Conservation (phyloP, 108 stramenopile genomes). For the Skeletonema marinoi region DNA sequence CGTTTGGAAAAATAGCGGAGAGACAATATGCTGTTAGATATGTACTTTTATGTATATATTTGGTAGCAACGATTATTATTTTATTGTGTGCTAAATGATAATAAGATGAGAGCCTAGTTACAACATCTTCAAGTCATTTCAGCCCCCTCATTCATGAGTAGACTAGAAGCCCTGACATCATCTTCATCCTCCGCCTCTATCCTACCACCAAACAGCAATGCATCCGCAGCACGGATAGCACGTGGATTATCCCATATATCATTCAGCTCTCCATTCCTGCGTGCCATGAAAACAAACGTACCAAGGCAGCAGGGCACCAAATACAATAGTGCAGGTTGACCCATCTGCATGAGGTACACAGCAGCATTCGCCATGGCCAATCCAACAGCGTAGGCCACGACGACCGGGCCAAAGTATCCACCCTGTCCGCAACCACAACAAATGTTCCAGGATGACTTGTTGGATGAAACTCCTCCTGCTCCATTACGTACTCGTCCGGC, state of each 20-base stretch:
- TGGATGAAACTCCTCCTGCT: conserved; percentile 20
- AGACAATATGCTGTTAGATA: too few species aligned
- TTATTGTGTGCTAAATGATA: too few species aligned
- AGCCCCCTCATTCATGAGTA: conserved; percentile 18
- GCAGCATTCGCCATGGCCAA: conserved; percentile 78
- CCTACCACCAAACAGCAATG: conserved; percentile 47
- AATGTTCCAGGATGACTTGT: conserved; percentile 20
- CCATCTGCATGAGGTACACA: conserved; percentile 74
- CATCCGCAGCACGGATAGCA: conserved; percentile 57
- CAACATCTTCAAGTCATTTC: conserved; percentile 29
- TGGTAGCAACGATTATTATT: too few species aligned
- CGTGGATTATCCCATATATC: conserved; percentile 71
- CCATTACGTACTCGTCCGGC: conserved; percentile 38
- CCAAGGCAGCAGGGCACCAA: conserved; percentile 82
- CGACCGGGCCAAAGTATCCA: conserved; percentile 63
- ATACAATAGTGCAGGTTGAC: conserved; percentile 88
- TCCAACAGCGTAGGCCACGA: conserved; percentile 80
- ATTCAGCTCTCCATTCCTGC: conserved; percentile 49
- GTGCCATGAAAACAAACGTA: conserved; percentile 56
- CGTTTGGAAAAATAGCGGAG: too few species aligned
- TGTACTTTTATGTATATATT: too few species aligned
- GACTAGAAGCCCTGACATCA: neutral
- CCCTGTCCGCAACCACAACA: conserved; percentile 43
- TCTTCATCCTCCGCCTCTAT: conserved; percentile 4
- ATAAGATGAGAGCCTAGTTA: too few species aligned